phyloP scores from a whole-genome alignment of 805 yeast species.

The Candida qinlingensis region DNA sequence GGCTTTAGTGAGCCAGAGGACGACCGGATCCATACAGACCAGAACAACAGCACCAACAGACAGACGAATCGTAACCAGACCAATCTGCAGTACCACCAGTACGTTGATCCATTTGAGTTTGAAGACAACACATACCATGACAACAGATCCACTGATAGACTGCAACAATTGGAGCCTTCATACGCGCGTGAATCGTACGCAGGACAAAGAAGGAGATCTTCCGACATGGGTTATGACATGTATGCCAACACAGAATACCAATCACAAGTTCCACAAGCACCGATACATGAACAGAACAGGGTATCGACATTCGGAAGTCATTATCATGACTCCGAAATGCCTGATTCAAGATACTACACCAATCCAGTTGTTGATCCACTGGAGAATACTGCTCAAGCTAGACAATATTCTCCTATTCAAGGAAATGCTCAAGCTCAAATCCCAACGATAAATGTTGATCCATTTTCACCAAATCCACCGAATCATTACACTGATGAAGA shows the following conservation, averaged over 20 bases:
- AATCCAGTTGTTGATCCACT: slow-evolving; percentile 4
- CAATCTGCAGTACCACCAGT: slow-evolving; percentile 6
- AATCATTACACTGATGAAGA: slow-evolving; percentile 1
- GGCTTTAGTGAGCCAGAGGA: slow-evolving; percentile 3
- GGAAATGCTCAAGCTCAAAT: slow-evolving; percentile 11
- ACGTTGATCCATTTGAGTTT: slow-evolving; percentile 9
- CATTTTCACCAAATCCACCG: neutral
- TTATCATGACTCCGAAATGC: neutral
- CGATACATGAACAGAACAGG: neutral
- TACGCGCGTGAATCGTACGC: slow-evolving; percentile 11
- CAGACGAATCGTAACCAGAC: neutral
- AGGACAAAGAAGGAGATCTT: slow-evolving; percentile 11
- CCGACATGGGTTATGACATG: slow-evolving; percentile 5
- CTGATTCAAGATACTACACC: slow-evolving; percentile 5
- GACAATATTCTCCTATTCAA: slow-evolving; percentile 23
- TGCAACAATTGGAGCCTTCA: slow-evolving; percentile 14
- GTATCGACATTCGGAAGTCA: neutral
- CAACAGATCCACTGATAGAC: slow-evolving; percentile 16
- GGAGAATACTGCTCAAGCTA: slow-evolving; percentile 4
- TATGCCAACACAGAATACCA: slow-evolving; percentile 7
- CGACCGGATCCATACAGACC: neutral
- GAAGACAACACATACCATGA: slow-evolving; percentile 4
- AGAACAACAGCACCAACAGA: slow-evolving; percentile 1
- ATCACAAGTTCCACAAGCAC: neutral
- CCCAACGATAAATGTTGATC: slow-evolving; percentile 12